These are phyloP conservation scores for Holtermanniella nyarrowii DNA, from an alignment of 768 basidiomycete species.

Conservation along the genomic window DNA sequence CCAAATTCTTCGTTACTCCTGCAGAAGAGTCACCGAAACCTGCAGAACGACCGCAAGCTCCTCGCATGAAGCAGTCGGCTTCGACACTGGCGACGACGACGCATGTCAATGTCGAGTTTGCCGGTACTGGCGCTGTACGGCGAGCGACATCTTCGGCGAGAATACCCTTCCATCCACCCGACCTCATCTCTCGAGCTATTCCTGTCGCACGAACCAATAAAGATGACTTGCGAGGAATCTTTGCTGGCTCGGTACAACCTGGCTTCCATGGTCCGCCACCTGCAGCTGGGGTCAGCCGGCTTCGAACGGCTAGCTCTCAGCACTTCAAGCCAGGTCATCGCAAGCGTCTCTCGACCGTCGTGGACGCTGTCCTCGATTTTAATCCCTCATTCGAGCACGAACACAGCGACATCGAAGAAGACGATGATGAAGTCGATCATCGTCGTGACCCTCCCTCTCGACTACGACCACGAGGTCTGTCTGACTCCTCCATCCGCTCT, in stretches of 20 bases:
- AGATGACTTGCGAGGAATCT: conserved; percentile 64
- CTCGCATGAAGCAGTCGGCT: conserved; percentile 64
- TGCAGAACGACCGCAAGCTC: conserved; percentile 16
- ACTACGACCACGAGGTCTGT: conserved; percentile 66
- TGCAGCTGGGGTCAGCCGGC: conserved; percentile 5
- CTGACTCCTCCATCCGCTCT: conserved; percentile 84
- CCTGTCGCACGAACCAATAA: conserved; percentile 25
- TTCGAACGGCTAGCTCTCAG: conserved; percentile 26
- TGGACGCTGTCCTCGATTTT: conserved; percentile 69
- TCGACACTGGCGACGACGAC: conserved; percentile 78
- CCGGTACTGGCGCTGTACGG: conserved; percentile 54
- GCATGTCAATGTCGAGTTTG: conserved; percentile 94
- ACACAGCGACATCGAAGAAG: neutral
- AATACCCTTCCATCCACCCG: neutral
- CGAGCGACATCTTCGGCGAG: conserved; percentile 37
- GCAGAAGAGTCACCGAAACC: conserved; percentile 7
- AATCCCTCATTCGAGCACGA: conserved; percentile 38
- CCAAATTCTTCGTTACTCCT: conserved; percentile 60
- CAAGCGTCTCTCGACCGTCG: conserved; percentile 21
- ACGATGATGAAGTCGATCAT: conserved; percentile 41
- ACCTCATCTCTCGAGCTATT: conserved; percentile 16
- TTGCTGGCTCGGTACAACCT: conserved; percentile 68
- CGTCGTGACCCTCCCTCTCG: conserved; percentile 47
- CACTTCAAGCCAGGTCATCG: conserved; percentile 22
- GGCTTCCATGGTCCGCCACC: conserved; percentile 20